phyloP scores from a whole-genome alignment of 2,329 filamentous ascomycete species.

The Trichophyton benhamiae region DNA sequence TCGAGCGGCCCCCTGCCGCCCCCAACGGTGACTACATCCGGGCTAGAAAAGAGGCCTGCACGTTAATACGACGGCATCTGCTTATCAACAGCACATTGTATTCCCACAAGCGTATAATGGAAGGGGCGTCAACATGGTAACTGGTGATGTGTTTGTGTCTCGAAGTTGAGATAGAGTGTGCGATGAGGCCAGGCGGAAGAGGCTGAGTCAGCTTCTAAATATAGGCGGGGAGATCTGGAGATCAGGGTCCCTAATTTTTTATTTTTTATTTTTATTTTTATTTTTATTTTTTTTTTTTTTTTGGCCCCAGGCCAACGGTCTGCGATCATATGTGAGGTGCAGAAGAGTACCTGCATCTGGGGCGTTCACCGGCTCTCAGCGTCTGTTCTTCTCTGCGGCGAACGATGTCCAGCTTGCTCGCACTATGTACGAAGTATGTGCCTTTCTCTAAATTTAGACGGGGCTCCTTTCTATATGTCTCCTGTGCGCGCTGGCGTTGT shows the following conservation, averaged over 20 bases:
- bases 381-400: background rate
- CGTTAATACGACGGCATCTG: no score
- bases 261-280: no score
- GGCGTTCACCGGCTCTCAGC: background rate
- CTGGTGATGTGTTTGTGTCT: background rate
- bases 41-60: no score
- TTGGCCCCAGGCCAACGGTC: conserved; percentile 1
- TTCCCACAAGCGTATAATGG: no score
- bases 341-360: background rate
- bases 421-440: background rate
- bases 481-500: no score
- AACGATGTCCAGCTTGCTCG: background rate
- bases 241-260: background rate
- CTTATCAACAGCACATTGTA: no score
- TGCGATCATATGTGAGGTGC: background rate
- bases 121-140: background rate
- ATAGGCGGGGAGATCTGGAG: background rate
- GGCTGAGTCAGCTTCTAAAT: conserved; percentile 2
- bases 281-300: background rate
- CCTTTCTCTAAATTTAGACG: background rate
- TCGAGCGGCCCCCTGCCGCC: background rate
- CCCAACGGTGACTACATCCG: background rate
- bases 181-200: background rate
- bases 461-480: background rate
- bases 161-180: background rate